A percentile compares a stretch with the other conserved stretches of the same genome.
Evolutionary conservation across 768 basidiomycete genomes (phyloP).

Genomic region (Crepidotus variabilis): DNA sequence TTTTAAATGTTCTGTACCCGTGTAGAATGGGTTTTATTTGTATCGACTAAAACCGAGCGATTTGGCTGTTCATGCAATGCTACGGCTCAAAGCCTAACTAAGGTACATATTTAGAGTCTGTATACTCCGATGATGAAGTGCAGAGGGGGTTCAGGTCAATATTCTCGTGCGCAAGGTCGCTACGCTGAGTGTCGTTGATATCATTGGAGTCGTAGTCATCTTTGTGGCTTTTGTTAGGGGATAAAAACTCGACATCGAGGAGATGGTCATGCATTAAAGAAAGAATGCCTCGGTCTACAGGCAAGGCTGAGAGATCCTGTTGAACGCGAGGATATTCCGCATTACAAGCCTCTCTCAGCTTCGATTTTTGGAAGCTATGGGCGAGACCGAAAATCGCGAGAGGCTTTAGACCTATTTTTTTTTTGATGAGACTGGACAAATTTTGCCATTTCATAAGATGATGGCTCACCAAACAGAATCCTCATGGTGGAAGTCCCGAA

Average conservation of each 20-base stretch:
- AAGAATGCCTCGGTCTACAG: not conserved
- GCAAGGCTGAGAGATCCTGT: not conserved
- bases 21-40: no score
- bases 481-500: conserved; percentile 1
- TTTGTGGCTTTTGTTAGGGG: not conserved
- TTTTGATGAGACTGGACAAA: not conserved
- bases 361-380: not conserved
- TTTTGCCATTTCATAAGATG: not conserved
- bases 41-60: no score
- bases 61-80: no score
- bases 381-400: not conserved
- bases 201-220: no score
- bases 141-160: no score
- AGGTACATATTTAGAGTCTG: no score
- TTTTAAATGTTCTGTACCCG: no score
- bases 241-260: conserved; percentile 1
- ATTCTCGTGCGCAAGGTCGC: no score
- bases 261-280: conserved; percentile 1
- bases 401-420: not conserved
- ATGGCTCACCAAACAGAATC: conserved; percentile 3
- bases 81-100: no score
- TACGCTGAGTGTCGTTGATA: no score
- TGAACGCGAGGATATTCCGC: conserved; percentile 1
- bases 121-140: no score
- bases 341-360: not conserved